phyloP scores from a whole-genome alignment of 345 rosid species.

The Brassica carinata region DNA sequence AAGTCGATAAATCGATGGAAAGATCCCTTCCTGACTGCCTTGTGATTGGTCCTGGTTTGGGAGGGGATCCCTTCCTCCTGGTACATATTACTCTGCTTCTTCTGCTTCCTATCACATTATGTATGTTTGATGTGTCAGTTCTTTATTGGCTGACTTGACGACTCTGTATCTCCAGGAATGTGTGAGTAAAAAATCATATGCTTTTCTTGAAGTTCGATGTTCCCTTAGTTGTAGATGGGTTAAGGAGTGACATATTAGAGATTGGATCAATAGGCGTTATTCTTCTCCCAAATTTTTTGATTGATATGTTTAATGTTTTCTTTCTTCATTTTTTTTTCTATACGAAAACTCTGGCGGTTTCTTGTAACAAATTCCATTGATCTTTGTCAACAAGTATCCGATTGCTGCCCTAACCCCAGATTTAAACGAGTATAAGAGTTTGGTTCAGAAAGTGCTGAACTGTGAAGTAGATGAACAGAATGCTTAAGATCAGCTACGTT shows the following conservation, averaged over 20 bases:
- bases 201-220: constrained; percentile 59
- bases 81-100: constrained; percentile 46
- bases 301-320: neutral
- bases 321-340: neutral
- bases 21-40: constrained; percentile 77
- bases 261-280: neutral
- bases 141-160: neutral
- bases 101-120: constrained; percentile 7
- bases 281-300: neutral
- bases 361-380: constrained; percentile 71
- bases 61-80: constrained; percentile 89
- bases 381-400: constrained; percentile 67
- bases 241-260: constrained; percentile 35
- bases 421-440: constrained; percentile 85
- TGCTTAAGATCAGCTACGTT: constrained; percentile 56
- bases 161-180: constrained; percentile 56
- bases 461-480: constrained; percentile 67
- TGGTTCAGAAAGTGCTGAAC: constrained; percentile 70
- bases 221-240: constrained; percentile 89
- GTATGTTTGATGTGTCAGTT: neutral
- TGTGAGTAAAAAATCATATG: constrained; percentile 59
- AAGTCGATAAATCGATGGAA: constrained; percentile 86
- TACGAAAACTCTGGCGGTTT: constrained; percentile 48
- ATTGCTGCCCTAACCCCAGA: constrained; percentile 84
- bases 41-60: constrained; percentile 96